phyloP scores from a whole-genome alignment of 495 filamentous ascomycete genomes.

The Penicillium diatomitis region DNA sequence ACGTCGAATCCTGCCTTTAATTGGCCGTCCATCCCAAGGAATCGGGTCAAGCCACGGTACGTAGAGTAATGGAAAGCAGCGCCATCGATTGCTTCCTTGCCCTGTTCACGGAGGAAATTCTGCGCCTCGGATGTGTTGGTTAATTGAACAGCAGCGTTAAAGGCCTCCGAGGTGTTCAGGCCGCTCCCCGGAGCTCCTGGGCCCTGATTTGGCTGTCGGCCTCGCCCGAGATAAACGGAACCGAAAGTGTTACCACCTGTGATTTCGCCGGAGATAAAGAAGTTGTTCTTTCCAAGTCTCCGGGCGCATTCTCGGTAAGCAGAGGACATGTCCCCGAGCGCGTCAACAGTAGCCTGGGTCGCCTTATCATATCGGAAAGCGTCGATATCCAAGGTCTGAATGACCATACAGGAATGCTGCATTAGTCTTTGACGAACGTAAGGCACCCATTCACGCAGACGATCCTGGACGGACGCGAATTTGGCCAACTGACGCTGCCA shows the following conservation, averaged over 20 bases:
- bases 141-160: constrained; percentile 34
- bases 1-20: constrained; percentile 50
- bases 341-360: constrained; percentile 55
- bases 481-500: constrained; percentile 62
- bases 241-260: constrained; percentile 55
- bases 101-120: constrained; percentile 48
- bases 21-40: constrained; percentile 55
- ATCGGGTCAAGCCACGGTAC: constrained; percentile 56
- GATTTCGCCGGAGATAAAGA: constrained; percentile 58
- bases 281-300: constrained; percentile 50
- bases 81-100: constrained; percentile 52
- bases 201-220: constrained; percentile 42
- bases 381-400: constrained; percentile 54
- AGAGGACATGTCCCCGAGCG: constrained; percentile 46
- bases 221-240: constrained; percentile 57
- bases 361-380: constrained; percentile 64
- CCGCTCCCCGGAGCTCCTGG: too few species aligned
- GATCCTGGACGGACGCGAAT: constrained; percentile 67
- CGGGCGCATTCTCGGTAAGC: constrained; percentile 47
- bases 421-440: constrained; percentile 48
- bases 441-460: constrained; percentile 61
- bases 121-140: constrained; percentile 36
- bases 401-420: constrained; percentile 57
- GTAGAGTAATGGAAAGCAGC: constrained; percentile 63
- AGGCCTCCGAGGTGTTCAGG: constrained; percentile 16